phyloP scores from a whole-genome alignment of 2,329 filamentous ascomycete genomes.

The Parascedosporium putredinis region DNA sequence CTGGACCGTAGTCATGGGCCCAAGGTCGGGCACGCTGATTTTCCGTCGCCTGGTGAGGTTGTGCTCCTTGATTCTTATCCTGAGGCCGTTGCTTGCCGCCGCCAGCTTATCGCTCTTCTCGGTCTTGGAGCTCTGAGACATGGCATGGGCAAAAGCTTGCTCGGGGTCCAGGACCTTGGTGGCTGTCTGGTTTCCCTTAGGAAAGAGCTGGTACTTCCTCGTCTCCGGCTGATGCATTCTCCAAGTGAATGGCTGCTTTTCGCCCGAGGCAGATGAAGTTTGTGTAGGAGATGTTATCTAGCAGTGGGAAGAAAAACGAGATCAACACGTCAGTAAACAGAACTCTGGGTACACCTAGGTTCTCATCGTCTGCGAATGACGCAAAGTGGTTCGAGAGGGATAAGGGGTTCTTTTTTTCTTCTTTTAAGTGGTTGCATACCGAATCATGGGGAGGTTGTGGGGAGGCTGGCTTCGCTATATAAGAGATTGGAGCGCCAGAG shows the following conservation, averaged over 20 bases:
- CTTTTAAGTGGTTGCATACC: slow-evolving; percentile 7
- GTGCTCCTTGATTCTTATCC: slow-evolving; percentile 47
- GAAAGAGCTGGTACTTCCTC: slow-evolving; percentile 52
- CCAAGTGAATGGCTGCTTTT: slow-evolving; percentile 9
- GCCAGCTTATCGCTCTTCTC: slow-evolving; percentile 30
- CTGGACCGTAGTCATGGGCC: slow-evolving; percentile 59
- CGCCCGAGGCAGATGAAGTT: background rate
- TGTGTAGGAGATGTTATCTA: slow-evolving; percentile 6
- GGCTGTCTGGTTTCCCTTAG: slow-evolving; percentile 37
- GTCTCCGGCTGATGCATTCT: slow-evolving; percentile 9
- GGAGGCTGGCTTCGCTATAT: slow-evolving; percentile 9
- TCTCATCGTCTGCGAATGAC: background rate
- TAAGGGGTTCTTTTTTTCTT: too few relatives aligned
- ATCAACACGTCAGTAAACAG: background rate
- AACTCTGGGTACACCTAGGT: background rate
- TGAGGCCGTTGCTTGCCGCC: slow-evolving; percentile 29
- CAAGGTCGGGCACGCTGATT: slow-evolving; percentile 52
- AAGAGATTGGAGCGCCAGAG: background rate
- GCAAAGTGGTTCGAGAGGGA: slow-evolving; percentile 1
- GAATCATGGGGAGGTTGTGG: slow-evolving; percentile 8
- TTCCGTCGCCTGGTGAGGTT: slow-evolving; percentile 49
- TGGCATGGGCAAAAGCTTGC: slow-evolving; percentile 34
- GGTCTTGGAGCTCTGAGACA: slow-evolving; percentile 21
- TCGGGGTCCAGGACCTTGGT: slow-evolving; percentile 39
- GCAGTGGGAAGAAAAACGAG: background rate